A percentile compares a stretch with the other conserved stretches of the same genome.
These are phyloP conservation scores for Termitomyces sp. DNA, from an alignment of 768 basidiomycete species.

Conservation along the genomic window DNA sequence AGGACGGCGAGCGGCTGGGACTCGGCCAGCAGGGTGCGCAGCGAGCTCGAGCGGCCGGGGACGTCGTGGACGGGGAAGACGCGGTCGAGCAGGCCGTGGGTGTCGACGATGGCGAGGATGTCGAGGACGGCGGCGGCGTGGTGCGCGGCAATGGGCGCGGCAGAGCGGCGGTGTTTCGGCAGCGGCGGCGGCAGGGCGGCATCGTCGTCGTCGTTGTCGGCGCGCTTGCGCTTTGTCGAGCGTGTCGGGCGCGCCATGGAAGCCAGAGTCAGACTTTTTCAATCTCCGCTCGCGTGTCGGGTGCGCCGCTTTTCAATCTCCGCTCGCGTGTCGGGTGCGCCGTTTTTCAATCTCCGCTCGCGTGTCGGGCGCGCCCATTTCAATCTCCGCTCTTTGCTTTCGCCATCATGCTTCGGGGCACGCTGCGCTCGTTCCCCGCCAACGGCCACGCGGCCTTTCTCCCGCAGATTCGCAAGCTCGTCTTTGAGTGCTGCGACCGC, in stretches of 20 bases:
- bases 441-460: conserved; percentile 77
- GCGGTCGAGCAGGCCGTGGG: conserved; percentile 76
- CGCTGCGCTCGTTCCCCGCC: conserved; percentile 54
- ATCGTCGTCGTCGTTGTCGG: conserved; percentile 40
- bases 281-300: conserved; percentile 24
- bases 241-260: conserved; percentile 78
- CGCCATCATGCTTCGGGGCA: conserved; percentile 39
- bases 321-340: conserved; percentile 10
- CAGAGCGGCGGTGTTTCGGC: conserved; percentile 25
- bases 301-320: conserved; percentile 25
- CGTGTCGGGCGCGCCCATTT: conserved; percentile 76
- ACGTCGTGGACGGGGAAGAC: conserved; percentile 57
- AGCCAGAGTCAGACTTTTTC: conserved; percentile 6
- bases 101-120: conserved; percentile 63
- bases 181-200: conserved; percentile 36
- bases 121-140: conserved; percentile 56
- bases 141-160: background rate
- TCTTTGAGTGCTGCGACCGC: conserved; percentile 85
- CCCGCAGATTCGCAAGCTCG: conserved; percentile 79
- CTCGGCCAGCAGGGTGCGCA: conserved; percentile 54
- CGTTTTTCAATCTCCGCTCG: conserved; percentile 29
- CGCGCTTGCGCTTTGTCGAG: conserved; percentile 67
- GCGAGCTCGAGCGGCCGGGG: conserved; percentile 39
- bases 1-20: conserved; percentile 54
- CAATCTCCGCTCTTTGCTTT: conserved; percentile 25